phyloP scores from a whole-genome alignment of 768 basidiomycete species.

The Termitomyces sp. region DNA sequence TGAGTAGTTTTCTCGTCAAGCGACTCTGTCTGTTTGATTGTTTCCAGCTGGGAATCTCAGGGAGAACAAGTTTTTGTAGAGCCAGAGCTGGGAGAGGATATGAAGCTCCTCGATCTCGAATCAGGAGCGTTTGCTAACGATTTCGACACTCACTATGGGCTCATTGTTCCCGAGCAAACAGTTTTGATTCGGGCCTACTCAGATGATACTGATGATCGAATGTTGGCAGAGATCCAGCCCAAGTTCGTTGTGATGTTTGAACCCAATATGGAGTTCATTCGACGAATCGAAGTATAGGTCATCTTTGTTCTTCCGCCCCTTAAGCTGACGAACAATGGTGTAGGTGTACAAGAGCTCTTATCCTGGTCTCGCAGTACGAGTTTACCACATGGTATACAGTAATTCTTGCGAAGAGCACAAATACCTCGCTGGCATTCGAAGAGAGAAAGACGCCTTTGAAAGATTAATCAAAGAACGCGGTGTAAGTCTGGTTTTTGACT shows the following conservation, averaged over 20 bases:
- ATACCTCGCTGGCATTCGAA: constrained; percentile 81
- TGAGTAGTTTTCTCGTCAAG: constrained; percentile 25
- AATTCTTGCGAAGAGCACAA: constrained; percentile 94
- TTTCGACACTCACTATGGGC: constrained; percentile 75
- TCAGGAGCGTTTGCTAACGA: constrained; percentile 38
- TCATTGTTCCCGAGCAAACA: constrained; percentile 72
- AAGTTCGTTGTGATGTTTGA: constrained; percentile 95
- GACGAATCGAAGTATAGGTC: constrained; percentile 75
- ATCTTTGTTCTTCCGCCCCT: background rate
- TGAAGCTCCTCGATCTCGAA: constrained; percentile 29
- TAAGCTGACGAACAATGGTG: background rate
- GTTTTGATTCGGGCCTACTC: constrained; percentile 85
- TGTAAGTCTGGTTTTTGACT: constrained; percentile 38
- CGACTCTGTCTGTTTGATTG: background rate
- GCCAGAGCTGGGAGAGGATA: constrained; percentile 19
- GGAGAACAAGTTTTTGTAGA: constrained; percentile 16
- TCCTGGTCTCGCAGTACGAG: constrained; percentile 76
- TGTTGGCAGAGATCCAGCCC: constrained; percentile 83
- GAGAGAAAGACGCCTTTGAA: constrained; percentile 94
- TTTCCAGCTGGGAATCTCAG: constrained; percentile 30
- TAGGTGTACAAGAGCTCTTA: constrained; percentile 85
- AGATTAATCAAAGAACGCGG: constrained; percentile 87
- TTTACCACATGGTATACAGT: constrained; percentile 95
- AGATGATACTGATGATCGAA: constrained; percentile 87
- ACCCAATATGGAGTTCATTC: constrained; percentile 87